Evolutionary conservation across 2,329 filamentous ascomycete genomes (phyloP).

Genomic region (Aspergillus puulaauensis): DNA sequence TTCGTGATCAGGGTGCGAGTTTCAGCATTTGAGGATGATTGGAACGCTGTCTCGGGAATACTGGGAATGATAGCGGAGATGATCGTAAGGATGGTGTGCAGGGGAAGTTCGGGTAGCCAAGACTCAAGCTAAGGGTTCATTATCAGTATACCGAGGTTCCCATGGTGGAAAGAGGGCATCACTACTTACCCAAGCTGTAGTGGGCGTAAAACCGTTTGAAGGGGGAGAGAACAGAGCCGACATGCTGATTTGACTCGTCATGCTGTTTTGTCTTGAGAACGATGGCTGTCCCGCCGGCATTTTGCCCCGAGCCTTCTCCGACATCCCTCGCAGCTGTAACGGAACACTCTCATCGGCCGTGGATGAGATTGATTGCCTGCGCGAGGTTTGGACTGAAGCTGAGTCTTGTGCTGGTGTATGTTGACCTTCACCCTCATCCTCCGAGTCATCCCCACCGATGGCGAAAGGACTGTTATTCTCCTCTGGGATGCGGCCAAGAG

Average conservation of each 20-base stretch:
- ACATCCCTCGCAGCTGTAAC: slow-evolving; percentile 84
- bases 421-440: slow-evolving; percentile 59
- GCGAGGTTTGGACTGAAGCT: slow-evolving; percentile 55
- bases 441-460: slow-evolving; percentile 76
- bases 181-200: slow-evolving; percentile 65
- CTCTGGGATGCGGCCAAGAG: slow-evolving; percentile 69
- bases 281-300: slow-evolving; percentile 80
- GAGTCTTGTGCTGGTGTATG: slow-evolving; percentile 61
- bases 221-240: slow-evolving; percentile 58
- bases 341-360: slow-evolving; percentile 77
- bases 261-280: slow-evolving; percentile 89
- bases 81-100: slow-evolving; percentile 80
- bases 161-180: neutral
- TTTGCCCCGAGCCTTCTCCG: slow-evolving; percentile 94
- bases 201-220: slow-evolving; percentile 67
- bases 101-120: slow-evolving; percentile 87
- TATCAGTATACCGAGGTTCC: slow-evolving; percentile 16
- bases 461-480: slow-evolving; percentile 80
- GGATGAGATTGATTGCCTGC: slow-evolving; percentile 67
- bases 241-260: slow-evolving; percentile 71
- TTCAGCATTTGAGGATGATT: slow-evolving; percentile 37
- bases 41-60: slow-evolving; percentile 50
- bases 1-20: slow-evolving; percentile 44
- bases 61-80: slow-evolving; percentile 62
- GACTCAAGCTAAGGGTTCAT: slow-evolving; percentile 66